Evolutionary conservation across 768 basidiomycete species (phyloP).

Genomic region (Thelephora ganbajun): DNA sequence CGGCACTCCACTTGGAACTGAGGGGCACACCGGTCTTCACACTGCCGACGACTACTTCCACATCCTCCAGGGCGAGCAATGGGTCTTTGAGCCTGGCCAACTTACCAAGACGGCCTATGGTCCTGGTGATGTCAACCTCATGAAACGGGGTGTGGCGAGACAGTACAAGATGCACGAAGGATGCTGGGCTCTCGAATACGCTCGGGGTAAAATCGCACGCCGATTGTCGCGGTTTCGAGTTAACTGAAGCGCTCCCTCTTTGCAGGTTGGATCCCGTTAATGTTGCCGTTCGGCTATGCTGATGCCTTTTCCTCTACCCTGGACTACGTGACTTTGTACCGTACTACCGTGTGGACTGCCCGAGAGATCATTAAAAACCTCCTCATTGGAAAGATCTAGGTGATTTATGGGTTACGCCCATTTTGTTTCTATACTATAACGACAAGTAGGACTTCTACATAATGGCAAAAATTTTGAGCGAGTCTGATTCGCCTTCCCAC

Average conservation of each 20-base stretch:
- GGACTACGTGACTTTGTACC: constrained; percentile 70
- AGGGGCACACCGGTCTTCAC: constrained; percentile 89
- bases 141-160: constrained; percentile 74
- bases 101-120: constrained; percentile 78
- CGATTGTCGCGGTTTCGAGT: neutral
- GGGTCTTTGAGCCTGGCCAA: constrained; percentile 75
- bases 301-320: constrained; percentile 82
- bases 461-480: neutral
- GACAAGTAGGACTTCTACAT: too few species aligned
- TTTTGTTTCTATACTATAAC: neutral
- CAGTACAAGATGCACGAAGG: constrained; percentile 98
- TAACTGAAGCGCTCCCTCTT: neutral
- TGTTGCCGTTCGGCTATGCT: constrained; percentile 89
- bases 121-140: constrained; percentile 73
- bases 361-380: constrained; percentile 78
- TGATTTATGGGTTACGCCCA: too few species aligned
- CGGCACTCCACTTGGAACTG: constrained; percentile 91
- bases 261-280: constrained; percentile 90
- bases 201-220: constrained; percentile 47
- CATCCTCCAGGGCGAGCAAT: constrained; percentile 88
- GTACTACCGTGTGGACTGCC: constrained; percentile 63
- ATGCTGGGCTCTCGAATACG: constrained; percentile 93
- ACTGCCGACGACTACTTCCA: constrained; percentile 98
- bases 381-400: constrained; percentile 74
- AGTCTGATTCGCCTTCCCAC: neutral